Conservation (phyloP, 2,329 filamentous ascomycete species). For the Lasiodiplodia sp. region DNA sequence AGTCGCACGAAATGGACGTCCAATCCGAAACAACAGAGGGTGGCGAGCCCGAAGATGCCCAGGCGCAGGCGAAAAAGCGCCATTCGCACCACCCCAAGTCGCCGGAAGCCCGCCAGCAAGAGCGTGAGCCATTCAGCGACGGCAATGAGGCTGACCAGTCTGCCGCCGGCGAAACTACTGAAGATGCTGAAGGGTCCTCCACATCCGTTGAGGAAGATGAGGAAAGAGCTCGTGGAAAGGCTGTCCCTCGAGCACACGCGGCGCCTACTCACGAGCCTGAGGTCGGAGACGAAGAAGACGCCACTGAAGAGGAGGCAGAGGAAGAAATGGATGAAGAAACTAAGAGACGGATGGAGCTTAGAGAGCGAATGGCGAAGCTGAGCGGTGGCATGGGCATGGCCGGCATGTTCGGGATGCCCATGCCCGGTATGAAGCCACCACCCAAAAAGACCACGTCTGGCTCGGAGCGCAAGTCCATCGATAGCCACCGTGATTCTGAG, state of each 20-base stretch:
- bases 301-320: slow-evolving; percentile 70
- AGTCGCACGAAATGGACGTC: slow-evolving; percentile 50
- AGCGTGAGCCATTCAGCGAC: slow-evolving; percentile 65
- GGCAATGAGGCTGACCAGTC: slow-evolving; percentile 72
- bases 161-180: slow-evolving; percentile 66
- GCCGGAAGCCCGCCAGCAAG: slow-evolving; percentile 49
- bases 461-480: slow-evolving; percentile 44
- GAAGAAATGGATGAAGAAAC: slow-evolving; percentile 89
- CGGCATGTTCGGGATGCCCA: slow-evolving; percentile 83
- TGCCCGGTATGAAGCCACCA: slow-evolving; percentile 54
- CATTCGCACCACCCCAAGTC: slow-evolving; percentile 49
- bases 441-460: slow-evolving; percentile 55
- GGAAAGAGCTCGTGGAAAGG: slow-evolving; percentile 52
- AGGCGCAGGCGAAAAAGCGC: slow-evolving; percentile 46
- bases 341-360: slow-evolving; percentile 82
- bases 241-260: slow-evolving; percentile 40
- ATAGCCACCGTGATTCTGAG: slow-evolving; percentile 37
- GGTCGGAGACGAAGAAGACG: slow-evolving; percentile 59
- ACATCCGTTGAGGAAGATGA: slow-evolving; percentile 80
- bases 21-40: slow-evolving; percentile 36
- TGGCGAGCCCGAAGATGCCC: slow-evolving; percentile 49
- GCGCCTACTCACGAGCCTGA: slow-evolving; percentile 53
- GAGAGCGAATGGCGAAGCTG: slow-evolving; percentile 98
- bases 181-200: slow-evolving; percentile 67
- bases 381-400: slow-evolving; percentile 97